Base-by-base conservation (phyloP, 1,284 basidiomycete species). In the Apiotrichum mycotoxinovorans region DNA sequence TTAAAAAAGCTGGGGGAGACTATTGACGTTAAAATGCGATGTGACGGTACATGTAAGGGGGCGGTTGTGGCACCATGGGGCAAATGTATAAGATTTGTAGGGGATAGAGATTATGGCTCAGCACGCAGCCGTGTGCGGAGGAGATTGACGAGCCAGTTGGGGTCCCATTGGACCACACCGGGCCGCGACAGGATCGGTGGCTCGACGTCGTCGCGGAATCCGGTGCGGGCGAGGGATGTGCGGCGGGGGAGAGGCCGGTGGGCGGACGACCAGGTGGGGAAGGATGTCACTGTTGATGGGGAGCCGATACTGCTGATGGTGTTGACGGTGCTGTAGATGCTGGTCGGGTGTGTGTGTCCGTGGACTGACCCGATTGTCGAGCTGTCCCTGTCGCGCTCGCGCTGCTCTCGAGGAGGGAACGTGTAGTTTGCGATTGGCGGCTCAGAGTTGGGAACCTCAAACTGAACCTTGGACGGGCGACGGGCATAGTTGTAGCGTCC, bases 391-490 rank as follows among this genome's bases (percentile, higher is more conserved):
- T 25, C 33, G 22, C n/a, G n/a, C n/a, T n/a, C n/a, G n/a, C n/a
- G n/a, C n/a, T n/a, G 40, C 20, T 22, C 37, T 27, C 35, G 49
- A 22, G 41, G 60, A 3, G 70, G 62, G 59, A 69, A 71, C 2
- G 68, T 56, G 44, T 66, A 71, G 14, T 52, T 59, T 5, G 55
- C 43, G 23, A 66, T 66, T 4, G 42, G 2, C 9, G 12, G 25
- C 11, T 30, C 38, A 17, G 34, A 11, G 9, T 23, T 17, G 9
- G 69, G 64, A 33, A 71, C 67, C 34, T 75, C 71, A 52, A 75
- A 77, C 60, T 77, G 74, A 12, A 77, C 74, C 57, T 70, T 74
- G 23, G 66, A 69, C 15, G 75, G 71, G 34, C 75, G 63, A 25
- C 75, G 60, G 14, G 52, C 55, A 15, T 63, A 58, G 34, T 54